Base-by-base conservation (phyloP, 805 yeast genomes). In the Lachancea meyersii region DNA sequence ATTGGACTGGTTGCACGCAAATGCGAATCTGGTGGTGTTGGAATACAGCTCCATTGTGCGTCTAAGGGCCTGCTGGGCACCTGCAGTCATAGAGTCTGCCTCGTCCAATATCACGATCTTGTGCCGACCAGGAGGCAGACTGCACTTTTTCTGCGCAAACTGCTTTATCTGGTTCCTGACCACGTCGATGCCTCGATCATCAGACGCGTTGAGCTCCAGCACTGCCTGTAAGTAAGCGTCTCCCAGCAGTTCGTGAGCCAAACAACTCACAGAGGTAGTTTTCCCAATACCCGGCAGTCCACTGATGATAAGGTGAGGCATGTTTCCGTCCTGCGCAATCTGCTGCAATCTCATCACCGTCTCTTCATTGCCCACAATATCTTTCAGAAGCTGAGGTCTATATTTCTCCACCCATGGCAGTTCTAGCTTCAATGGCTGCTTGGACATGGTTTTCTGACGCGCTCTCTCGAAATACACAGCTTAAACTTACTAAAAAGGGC, bases 281-380 rank as follows among this genome's bases (percentile, higher is more conserved):
- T 93, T 93, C 32, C 98, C 98, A 43, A 93, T 91, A 52, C 98
- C 98, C 2, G 98, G 98, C 35, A 87, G 68, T 2, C 98, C 95
- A n/a, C 93, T 82, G 35, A 93, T 84, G 53, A 93, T 89, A 76
- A 93, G 71, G 65, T 93, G 96, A 1, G 98, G 97, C 86, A 93
- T 83, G 64, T 93, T 93, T 24, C 98, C 98, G 55, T 89, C 96
- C 37, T 75, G 66, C 4, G 94, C 96, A 40, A 93, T 89, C 47
- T 86, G 76, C 54, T 82, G 77, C 42, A 93, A 71, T 30, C 97
- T 74, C 47, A 82, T 87, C 3, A 93, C 75, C 3, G 97, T 91
- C 48, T 89, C 97, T 43, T 76, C 81, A 55, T 93, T 93, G 8
- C 98, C 98, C 9, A 91, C 97, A 20, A 93, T 82, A 55, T 93